These are phyloP conservation scores for Termitomyces bulborhizus DNA, from an alignment of 768 basidiomycete genomes.

Conservation along the genomic window DNA sequence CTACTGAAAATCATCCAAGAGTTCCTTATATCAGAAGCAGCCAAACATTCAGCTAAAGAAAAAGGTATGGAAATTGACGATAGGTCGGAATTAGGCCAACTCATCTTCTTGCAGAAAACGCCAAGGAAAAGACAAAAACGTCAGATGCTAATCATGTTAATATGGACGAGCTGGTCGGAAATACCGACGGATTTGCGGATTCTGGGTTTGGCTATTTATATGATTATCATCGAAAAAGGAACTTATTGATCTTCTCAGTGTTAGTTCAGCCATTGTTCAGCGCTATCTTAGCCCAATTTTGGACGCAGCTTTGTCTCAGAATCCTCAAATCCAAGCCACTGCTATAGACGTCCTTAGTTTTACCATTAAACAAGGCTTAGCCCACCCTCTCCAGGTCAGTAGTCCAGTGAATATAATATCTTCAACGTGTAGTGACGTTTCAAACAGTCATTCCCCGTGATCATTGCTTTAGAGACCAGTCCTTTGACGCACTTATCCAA, in stretches of 20 bases:
- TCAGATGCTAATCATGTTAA: conserved; percentile 74
- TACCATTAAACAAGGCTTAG: conserved; percentile 91
- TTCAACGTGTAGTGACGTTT: neutral
- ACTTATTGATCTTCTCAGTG: conserved; percentile 38
- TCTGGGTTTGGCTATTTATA: conserved; percentile 64
- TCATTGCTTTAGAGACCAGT: conserved; percentile 91
- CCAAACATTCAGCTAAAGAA: conserved; percentile 67
- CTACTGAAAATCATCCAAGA: conserved; percentile 88
- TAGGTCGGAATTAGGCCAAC: neutral
- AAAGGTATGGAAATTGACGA: conserved; percentile 39
- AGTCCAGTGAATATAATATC: neutral
- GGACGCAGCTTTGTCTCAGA: conserved; percentile 69
- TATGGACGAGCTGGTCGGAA: conserved; percentile 93
- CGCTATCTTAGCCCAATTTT: conserved; percentile 83
- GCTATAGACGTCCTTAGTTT: conserved; percentile 91
- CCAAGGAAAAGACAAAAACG: conserved; percentile 37
- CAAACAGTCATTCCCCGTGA: conserved; percentile 78
- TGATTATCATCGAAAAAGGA: neutral
- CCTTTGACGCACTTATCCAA: conserved; percentile 51
- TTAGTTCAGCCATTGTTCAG: conserved; percentile 92
- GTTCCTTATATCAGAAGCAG: conserved; percentile 78
- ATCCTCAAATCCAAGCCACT: conserved; percentile 65
- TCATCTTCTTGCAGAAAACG: conserved; percentile 24
- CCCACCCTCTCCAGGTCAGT: conserved; percentile 85
- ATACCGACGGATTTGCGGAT: conserved; percentile 93